These are phyloP conservation scores for Phtheirospermum japonicum DNA, from an alignment of 257 asterid genomes.

Conservation along the genomic window DNA sequence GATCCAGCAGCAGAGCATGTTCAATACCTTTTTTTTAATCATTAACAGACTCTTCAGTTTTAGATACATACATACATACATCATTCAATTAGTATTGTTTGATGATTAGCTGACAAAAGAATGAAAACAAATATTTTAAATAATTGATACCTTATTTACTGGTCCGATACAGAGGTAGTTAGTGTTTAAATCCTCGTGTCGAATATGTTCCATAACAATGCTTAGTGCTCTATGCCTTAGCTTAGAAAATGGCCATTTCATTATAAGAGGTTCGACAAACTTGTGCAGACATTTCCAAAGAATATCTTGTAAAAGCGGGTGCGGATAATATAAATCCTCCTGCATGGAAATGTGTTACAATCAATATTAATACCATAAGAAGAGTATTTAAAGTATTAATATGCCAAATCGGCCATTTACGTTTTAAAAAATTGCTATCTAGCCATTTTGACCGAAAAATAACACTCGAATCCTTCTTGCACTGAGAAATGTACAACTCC, in stretches of 20 bases:
- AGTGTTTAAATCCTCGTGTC: constrained; percentile 55
- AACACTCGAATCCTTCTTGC: no score
- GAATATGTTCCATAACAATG: constrained; percentile 44
- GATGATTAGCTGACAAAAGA: background rate
- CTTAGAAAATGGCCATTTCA: constrained; percentile 60
- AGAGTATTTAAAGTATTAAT: no score
- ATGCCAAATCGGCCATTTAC: no score
- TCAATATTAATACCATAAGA: no score
- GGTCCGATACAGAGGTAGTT: constrained; percentile 63
- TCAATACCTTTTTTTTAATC: constrained; percentile 41
- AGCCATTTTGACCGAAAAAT: background rate
- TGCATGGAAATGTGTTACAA: constrained; percentile 22
- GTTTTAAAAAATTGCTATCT: no score
- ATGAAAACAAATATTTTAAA: background rate
- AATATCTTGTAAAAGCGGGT: constrained; percentile 57
- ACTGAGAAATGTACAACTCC: no score
- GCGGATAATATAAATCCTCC: constrained; percentile 81
- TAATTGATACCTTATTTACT: constrained; percentile 53
- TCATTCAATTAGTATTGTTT: background rate
- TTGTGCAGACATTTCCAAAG: constrained; percentile 57
- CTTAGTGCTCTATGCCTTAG: constrained; percentile 48
- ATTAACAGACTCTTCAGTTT: background rate
- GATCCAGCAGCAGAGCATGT: constrained; percentile 75
- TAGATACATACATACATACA: background rate
- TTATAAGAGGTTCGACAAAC: constrained; percentile 57